Evolutionary conservation across 2,329 filamentous ascomycete species (phyloP).

Genomic region (Alternaria conjuncta): DNA sequence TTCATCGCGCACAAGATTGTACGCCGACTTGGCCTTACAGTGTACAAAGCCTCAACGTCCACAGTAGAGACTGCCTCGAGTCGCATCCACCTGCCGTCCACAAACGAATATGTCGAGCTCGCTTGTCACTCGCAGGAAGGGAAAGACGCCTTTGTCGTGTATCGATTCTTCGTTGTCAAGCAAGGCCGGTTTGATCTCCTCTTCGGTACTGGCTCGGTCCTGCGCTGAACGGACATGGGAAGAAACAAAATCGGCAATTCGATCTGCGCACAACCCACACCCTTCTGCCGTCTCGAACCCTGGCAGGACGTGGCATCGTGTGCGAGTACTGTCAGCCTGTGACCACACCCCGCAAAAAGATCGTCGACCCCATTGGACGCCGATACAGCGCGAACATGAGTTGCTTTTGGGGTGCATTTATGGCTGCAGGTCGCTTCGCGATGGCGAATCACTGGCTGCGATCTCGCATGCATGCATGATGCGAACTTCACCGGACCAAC

Average conservation of each 20-base stretch:
- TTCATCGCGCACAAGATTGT: too few relatives aligned
- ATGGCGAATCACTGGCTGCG: neutral
- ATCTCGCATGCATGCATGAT: slow-evolving; percentile 2
- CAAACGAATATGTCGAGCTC: slow-evolving; percentile 2
- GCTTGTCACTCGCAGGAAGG: neutral
- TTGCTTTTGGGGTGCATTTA: slow-evolving; percentile 1
- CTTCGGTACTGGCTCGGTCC: neutral
- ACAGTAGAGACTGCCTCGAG: too few relatives aligned
- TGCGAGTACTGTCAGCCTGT: neutral
- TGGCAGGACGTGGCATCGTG: neutral
- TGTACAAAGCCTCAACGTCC: too few relatives aligned
- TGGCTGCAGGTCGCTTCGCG: slow-evolving; percentile 5
- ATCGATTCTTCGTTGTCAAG: slow-evolving; percentile 8
- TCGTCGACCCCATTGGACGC: neutral
- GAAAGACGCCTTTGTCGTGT: neutral
- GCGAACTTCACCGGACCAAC: slow-evolving; percentile 5
- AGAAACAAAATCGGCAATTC: neutral
- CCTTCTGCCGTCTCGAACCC: too few relatives aligned
- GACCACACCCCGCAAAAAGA: neutral
- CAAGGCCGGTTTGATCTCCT: slow-evolving; percentile 9
- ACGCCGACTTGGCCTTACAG: too few relatives aligned
- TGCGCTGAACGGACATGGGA: neutral
- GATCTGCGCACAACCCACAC: neutral
- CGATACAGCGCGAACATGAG: too few relatives aligned
- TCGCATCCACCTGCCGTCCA: neutral